Conservation (phyloP, 805 yeast species). For the Metschnikowia gelsemii region DNA sequence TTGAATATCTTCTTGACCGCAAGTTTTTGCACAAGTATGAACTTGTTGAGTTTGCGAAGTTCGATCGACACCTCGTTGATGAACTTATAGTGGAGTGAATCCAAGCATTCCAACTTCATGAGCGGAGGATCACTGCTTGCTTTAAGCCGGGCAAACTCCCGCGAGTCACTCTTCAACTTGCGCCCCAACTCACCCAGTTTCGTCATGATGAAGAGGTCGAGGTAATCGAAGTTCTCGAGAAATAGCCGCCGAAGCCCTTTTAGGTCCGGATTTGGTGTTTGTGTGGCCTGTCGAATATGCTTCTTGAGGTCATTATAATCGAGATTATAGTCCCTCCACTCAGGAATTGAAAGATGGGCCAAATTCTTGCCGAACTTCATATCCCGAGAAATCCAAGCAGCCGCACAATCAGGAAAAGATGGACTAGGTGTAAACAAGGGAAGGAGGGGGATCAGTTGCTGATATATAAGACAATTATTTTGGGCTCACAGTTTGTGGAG, state of each 20-base stretch:
- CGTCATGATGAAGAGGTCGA: constrained; percentile 61
- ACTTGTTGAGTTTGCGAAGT: constrained; percentile 66
- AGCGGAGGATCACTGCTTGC: constrained; percentile 11
- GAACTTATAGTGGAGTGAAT: constrained; percentile 36
- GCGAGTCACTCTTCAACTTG: constrained; percentile 40
- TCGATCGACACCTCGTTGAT: constrained; percentile 41
- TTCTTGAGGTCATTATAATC: constrained; percentile 77
- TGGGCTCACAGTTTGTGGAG: no score
- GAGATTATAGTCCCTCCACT: constrained; percentile 82
- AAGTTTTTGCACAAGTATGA: constrained; percentile 69
- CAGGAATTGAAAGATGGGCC: constrained; percentile 72
- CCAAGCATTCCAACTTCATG: constrained; percentile 21
- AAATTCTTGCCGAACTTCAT: constrained; percentile 91
- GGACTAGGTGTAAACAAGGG: not conserved
- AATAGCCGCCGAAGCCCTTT: constrained; percentile 39
- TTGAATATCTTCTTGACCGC: constrained; percentile 72
- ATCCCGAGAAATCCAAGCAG: not conserved
- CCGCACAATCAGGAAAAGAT: not conserved
- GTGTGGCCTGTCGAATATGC: constrained; percentile 59
- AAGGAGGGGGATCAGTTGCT: not conserved
- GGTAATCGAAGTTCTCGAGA: constrained; percentile 57
- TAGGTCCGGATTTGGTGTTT: constrained; percentile 27
- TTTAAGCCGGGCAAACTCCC: constrained; percentile 19
- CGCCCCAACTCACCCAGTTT: constrained; percentile 63
- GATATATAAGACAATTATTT: no score